phyloP scores from a whole-genome alignment of 2,329 filamentous ascomycete genomes.

The Ophiosphaerella narmari region DNA sequence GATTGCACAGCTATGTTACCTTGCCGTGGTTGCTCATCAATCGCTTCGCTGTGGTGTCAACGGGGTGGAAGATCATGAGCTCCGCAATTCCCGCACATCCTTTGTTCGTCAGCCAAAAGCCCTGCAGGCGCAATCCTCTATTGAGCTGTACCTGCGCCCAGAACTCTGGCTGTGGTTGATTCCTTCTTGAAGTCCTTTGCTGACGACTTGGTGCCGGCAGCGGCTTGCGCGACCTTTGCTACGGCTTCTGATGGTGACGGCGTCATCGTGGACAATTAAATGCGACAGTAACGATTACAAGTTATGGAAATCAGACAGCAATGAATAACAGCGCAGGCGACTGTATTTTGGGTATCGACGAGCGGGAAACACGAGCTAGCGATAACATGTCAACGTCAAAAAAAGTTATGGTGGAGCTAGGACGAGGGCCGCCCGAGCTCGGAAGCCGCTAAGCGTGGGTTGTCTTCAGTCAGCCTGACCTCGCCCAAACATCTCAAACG shows the following conservation, averaged over 20 bases:
- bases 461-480: background rate
- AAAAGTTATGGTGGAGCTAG: constrained; percentile 2
- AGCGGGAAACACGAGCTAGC: constrained; percentile 3
- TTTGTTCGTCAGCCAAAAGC: constrained; percentile 47
- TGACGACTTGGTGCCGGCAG: constrained; percentile 44
- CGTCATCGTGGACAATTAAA: constrained; percentile 23
- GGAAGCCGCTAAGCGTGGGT: constrained; percentile 4
- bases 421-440: background rate
- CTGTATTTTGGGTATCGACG: constrained; percentile 4
- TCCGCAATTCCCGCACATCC: constrained; percentile 92
- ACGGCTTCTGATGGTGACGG: constrained; percentile 35
- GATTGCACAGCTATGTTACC: constrained; percentile 47
- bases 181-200: constrained; percentile 76
- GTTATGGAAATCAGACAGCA: background rate
- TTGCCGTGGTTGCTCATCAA: constrained; percentile 97
- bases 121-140: background rate
- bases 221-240: constrained; percentile 34
- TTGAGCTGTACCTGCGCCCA: constrained; percentile 80
- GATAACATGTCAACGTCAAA: constrained; percentile 1
- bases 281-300: background rate
- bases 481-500: background rate
- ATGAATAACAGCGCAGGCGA: constrained; percentile 1
- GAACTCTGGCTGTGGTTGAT: constrained; percentile 82
- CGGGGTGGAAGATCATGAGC: constrained; percentile 76
- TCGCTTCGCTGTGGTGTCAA: constrained; percentile 98